These are phyloP conservation scores for Pichia sp. DNA, from an alignment of 1,139 yeast species.

Conservation along the genomic window DNA sequence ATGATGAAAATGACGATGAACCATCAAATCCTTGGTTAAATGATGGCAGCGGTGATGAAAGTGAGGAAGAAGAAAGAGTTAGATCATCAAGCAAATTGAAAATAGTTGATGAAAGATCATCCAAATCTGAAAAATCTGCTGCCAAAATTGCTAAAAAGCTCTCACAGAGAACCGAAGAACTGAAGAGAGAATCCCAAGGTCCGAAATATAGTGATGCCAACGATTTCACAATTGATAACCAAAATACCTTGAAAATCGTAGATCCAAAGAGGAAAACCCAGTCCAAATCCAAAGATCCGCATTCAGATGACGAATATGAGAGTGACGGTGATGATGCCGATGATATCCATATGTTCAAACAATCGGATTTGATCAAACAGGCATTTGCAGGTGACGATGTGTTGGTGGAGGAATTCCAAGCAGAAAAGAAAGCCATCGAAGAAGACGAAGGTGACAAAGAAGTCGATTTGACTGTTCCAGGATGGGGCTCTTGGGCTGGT, in stretches of 20 bases:
- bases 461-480: slow-evolving; percentile 81
- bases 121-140: slow-evolving; percentile 43
- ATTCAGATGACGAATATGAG: slow-evolving; percentile 27
- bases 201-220: slow-evolving; percentile 24
- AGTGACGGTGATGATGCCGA: slow-evolving; percentile 29
- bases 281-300: slow-evolving; percentile 2
- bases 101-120: slow-evolving; percentile 46
- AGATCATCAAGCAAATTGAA: slow-evolving; percentile 40
- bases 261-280: slow-evolving; percentile 14
- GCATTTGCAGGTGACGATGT: slow-evolving; percentile 98
- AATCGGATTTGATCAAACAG: slow-evolving; percentile 68
- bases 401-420: slow-evolving; percentile 62
- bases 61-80: slow-evolving; percentile 20
- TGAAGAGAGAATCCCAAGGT: slow-evolving; percentile 26
- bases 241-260: slow-evolving; percentile 30
- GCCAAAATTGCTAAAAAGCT: slow-evolving; percentile 39
- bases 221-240: slow-evolving; percentile 40
- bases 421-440: slow-evolving; percentile 53
- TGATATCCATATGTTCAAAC: slow-evolving; percentile 50
- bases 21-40: slow-evolving; percentile 34
- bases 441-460: slow-evolving; percentile 83
- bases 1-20: slow-evolving; percentile 20
- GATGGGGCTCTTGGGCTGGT: slow-evolving; percentile 90
- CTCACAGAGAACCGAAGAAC: slow-evolving; percentile 21
- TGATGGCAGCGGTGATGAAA: slow-evolving; percentile 21